A percentile compares a stretch with the other conserved stretches of the same genome.
Evolutionary conservation across 495 filamentous ascomycete genomes (phyloP).

Genomic region (Penicillium subrubescens): DNA sequence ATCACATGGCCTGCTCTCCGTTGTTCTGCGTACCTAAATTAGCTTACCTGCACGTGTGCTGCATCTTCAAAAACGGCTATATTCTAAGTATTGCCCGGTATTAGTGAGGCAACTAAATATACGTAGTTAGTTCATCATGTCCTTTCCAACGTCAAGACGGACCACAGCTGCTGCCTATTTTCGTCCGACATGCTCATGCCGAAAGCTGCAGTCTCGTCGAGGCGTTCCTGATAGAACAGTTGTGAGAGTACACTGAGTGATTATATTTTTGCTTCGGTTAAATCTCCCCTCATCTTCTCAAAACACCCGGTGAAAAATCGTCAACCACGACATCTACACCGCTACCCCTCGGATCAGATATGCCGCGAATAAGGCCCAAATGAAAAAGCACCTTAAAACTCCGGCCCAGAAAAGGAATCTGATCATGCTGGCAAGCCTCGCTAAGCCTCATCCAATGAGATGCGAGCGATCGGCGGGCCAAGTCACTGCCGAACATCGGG

Average conservation of each 20-base stretch:
- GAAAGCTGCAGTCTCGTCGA: too few relatives aligned
- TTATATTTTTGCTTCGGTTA: background rate
- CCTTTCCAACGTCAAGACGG: too few relatives aligned
- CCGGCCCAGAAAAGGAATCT: constrained; percentile 9
- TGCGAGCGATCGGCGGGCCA: constrained; percentile 27
- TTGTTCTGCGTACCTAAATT: too few relatives aligned
- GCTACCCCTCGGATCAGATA: background rate
- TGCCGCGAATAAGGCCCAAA: background rate
- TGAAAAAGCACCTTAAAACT: background rate
- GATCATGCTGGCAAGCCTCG: background rate
- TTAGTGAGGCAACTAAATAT: too few relatives aligned
- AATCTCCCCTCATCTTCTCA: background rate
- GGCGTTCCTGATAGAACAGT: too few relatives aligned
- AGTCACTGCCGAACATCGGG: constrained; percentile 16
- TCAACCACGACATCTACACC: background rate
- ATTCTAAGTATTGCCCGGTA: too few relatives aligned
- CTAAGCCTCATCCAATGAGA: constrained; percentile 10
- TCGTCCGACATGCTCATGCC: too few relatives aligned
- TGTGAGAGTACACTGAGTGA: background rate
- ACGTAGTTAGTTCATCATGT: too few relatives aligned
- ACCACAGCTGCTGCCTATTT: too few relatives aligned
- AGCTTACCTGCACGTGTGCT: too few relatives aligned
- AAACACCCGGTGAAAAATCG: background rate
- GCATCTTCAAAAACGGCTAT: too few relatives aligned
- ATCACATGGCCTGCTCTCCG: too few relatives aligned